phyloP scores from a whole-genome alignment of 1,139 yeast genomes.

The Pneumocystis jirovecii region DNA sequence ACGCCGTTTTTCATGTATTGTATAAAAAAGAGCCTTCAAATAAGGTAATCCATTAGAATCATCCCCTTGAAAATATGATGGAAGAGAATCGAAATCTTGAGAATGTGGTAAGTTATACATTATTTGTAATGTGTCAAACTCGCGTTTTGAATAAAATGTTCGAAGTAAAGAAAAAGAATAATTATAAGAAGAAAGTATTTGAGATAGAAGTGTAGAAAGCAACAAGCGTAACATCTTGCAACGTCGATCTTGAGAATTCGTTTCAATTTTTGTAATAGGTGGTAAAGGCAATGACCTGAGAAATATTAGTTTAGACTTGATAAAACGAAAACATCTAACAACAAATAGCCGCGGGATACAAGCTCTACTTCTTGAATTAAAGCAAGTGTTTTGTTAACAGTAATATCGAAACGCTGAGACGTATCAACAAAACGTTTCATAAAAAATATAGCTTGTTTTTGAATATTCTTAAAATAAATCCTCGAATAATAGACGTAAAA shows the following conservation, averaged over 20 bases:
- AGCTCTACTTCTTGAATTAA: conserved; percentile 28
- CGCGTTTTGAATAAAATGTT: conserved; percentile 4
- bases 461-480: conserved; percentile 22
- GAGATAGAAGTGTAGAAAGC: conserved; percentile 17
- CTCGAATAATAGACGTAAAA: conserved; percentile 18
- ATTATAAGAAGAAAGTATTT: conserved; percentile 13
- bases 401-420: conserved; percentile 23
- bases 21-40: conserved; percentile 23
- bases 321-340: conserved; percentile 15
- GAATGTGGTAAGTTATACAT: conserved; percentile 11
- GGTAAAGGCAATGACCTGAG: background rate
- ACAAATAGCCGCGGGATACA: conserved; percentile 23
- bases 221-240: conserved; percentile 4
- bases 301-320: background rate
- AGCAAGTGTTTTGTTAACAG: conserved; percentile 21
- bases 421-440: conserved; percentile 21
- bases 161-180: conserved; percentile 16
- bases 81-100: conserved; percentile 14
- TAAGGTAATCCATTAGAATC: conserved; percentile 10
- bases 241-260: conserved; percentile 3
- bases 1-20: conserved; percentile 28
- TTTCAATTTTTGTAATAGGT: conserved; percentile 5
- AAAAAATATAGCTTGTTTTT: conserved; percentile 22
- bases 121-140: conserved; percentile 8
- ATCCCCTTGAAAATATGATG: conserved; percentile 1